Conservation (phyloP, 2,329 filamentous ascomycete genomes). For the Sarocladium kiliense region DNA sequence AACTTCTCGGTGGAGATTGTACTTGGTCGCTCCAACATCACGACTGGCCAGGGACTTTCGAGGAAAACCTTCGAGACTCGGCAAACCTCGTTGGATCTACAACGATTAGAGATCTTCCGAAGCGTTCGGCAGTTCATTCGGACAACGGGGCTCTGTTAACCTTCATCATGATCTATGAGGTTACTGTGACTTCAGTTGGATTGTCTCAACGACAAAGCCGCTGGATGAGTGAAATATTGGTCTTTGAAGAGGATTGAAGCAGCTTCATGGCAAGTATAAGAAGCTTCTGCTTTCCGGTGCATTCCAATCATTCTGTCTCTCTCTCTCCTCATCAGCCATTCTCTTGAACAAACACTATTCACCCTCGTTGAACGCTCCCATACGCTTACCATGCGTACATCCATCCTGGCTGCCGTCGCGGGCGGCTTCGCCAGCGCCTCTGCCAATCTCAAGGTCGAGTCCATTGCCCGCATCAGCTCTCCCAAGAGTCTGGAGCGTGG, state of each 20-base stretch:
- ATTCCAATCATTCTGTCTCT: neutral
- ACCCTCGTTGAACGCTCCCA: neutral
- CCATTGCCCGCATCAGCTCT: neutral
- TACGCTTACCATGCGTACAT: conserved; percentile 3
- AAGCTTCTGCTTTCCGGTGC: neutral
- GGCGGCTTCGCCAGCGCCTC: neutral
- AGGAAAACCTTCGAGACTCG: no score
- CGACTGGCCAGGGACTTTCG: no score
- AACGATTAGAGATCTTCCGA: no score
- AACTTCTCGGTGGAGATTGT: no score
- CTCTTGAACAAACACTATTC: neutral
- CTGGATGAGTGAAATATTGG: no score
- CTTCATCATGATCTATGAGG: neutral
- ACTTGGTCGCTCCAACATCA: no score
- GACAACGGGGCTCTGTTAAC: neutral
- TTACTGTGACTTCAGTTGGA: neutral
- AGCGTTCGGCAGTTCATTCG: no score
- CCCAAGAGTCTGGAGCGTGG: conserved; percentile 1
- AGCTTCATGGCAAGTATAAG: neutral
- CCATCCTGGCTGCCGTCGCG: neutral
- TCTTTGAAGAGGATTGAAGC: no score
- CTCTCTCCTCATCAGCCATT: neutral
- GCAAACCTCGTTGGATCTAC: no score
- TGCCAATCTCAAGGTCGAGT: neutral
- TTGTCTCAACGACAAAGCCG: no score